Percentiles rank a stretch among this genome's conserved stretches.
phyloP scores from a whole-genome alignment of 208 protist species.

The Angomonas deanei region DNA sequence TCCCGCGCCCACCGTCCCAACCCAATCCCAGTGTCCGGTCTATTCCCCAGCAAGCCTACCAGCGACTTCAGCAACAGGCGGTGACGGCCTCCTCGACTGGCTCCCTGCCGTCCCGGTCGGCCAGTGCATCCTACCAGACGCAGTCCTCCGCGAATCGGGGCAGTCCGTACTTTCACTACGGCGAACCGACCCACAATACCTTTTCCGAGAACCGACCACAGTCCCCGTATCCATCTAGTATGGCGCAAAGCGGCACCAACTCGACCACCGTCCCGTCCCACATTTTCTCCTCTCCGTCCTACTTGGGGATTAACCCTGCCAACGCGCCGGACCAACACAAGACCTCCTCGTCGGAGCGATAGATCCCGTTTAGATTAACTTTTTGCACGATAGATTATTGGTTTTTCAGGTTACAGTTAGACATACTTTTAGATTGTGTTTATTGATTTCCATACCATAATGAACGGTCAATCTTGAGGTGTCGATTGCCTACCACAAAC shows the following conservation, averaged over 20 bases:
- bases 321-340: neutral
- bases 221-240: neutral
- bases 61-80: neutral
- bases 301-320: neutral
- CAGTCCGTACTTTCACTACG: neutral
- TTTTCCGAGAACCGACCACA: neutral
- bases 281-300: slow-evolving; percentile 1
- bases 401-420: no score
- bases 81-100: neutral
- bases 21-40: neutral
- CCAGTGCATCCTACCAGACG: neutral
- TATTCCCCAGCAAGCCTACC: slow-evolving; percentile 1
- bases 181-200: neutral
- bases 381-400: no score
- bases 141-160: neutral
- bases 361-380: neutral
- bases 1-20: neutral
- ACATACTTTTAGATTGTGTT: no score
- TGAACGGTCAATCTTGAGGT: no score
- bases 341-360: neutral
- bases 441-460: no score
- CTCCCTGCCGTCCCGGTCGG: neutral
- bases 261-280: neutral
- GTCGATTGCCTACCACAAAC: no score
- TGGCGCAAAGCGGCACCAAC: neutral